These are phyloP conservation scores for Ceratocystiopsis sp. DNA, from an alignment of 2,329 filamentous ascomycete species.

Conservation along the genomic window DNA sequence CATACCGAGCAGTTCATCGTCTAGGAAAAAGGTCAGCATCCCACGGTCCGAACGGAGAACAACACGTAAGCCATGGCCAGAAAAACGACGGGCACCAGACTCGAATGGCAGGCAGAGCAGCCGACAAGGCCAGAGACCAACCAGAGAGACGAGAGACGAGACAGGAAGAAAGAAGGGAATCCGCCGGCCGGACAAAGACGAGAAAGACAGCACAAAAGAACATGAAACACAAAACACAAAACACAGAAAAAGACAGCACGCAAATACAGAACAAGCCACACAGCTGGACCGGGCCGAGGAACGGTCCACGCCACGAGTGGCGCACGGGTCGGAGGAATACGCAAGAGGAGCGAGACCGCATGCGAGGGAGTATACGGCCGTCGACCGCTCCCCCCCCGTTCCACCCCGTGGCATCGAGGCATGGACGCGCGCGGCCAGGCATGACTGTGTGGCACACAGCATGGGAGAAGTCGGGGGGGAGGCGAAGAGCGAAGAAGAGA, in stretches of 20 bases:
- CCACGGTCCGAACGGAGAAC: no score
- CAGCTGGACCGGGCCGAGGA: no score
- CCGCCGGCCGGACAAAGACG: not conserved
- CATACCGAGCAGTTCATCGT: constrained; percentile 43
- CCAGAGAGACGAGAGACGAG: not conserved
- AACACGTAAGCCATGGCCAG: not conserved
- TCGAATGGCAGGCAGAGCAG: no score
- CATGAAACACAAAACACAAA: not conserved
- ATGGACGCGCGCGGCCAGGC: no score
- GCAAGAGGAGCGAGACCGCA: no score
- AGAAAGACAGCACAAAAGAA: not conserved
- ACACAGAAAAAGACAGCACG: not conserved
- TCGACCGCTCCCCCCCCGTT: no score
- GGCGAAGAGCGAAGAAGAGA: no score
- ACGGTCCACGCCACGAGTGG: no score
- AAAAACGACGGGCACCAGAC: constrained; percentile 8
- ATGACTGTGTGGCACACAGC: not conserved
- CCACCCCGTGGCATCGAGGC: no score
- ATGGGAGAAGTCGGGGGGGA: no score
- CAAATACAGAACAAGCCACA: not conserved
- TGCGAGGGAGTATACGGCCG: no score
- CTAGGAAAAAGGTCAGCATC: constrained; percentile 22
- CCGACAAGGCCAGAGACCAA: constrained; percentile 12
- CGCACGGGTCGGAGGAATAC: no score
- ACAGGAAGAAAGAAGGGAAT: not conserved